Evolutionary conservation across 1,139 yeast species (phyloP).

Genomic region (Geotrichum siamense): DNA sequence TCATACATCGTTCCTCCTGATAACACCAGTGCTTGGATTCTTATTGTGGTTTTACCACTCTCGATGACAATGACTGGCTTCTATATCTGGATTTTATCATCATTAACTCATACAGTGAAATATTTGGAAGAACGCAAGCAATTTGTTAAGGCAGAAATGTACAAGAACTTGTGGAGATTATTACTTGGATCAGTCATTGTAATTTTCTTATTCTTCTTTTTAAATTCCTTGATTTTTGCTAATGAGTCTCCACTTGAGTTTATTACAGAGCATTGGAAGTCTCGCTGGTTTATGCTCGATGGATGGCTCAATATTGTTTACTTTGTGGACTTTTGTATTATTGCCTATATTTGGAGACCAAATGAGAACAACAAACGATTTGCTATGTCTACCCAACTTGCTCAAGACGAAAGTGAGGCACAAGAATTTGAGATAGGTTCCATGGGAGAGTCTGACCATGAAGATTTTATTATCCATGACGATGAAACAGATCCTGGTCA

Average conservation of each 20-base stretch:
- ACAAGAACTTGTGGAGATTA: constrained; percentile 67
- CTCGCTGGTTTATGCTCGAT: constrained; percentile 78
- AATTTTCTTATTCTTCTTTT: constrained; percentile 56
- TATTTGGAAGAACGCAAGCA: constrained; percentile 80
- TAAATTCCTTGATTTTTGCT: constrained; percentile 64
- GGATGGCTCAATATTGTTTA: constrained; percentile 94
- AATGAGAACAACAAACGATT: constrained; percentile 91
- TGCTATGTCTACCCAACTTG: constrained; percentile 89
- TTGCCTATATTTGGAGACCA: constrained; percentile 95
- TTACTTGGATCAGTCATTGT: constrained; percentile 59
- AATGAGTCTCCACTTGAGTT: constrained; percentile 70
- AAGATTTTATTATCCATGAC: constrained; percentile 17
- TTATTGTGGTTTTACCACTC: constrained; percentile 55
- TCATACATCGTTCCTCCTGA: constrained; percentile 54
- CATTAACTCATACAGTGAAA: constrained; percentile 68
- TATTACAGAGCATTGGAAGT: constrained; percentile 86
- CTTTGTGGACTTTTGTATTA: constrained; percentile 71
- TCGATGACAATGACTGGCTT: constrained; percentile 62
- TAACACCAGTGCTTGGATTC: constrained; percentile 39
- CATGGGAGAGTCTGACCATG: constrained; percentile 36
- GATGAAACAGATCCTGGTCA: constrained; percentile 2
- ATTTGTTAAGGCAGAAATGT: constrained; percentile 81
- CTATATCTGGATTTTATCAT: constrained; percentile 65
- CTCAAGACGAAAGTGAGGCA: constrained; percentile 66
- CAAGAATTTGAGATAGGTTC: constrained; percentile 48